phyloP scores from a whole-genome alignment of 2,329 filamentous ascomycete species.

The Trichothecium sympodiale region DNA sequence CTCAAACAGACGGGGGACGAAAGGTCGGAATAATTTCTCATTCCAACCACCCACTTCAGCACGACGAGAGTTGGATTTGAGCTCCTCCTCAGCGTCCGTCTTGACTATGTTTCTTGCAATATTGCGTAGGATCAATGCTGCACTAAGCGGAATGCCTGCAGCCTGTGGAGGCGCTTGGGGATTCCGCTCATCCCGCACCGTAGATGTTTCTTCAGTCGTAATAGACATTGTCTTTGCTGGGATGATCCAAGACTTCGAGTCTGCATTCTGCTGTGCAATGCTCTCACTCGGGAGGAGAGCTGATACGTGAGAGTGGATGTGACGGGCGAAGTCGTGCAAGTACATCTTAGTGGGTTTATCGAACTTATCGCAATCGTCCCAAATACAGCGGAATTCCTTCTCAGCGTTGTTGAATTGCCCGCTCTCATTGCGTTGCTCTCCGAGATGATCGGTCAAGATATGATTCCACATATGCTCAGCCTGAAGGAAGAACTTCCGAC shows the following conservation, averaged over 20 bases:
- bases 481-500: slow-evolving; percentile 50
- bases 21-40: slow-evolving; percentile 54
- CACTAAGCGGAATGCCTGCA: slow-evolving; percentile 68
- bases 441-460: slow-evolving; percentile 53
- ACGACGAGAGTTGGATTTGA: slow-evolving; percentile 34
- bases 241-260: slow-evolving; percentile 31
- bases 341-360: slow-evolving; percentile 29
- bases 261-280: slow-evolving; percentile 5
- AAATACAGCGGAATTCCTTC: slow-evolving; percentile 49
- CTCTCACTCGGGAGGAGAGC: slow-evolving; percentile 16
- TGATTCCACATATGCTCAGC: slow-evolving; percentile 62
- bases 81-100: slow-evolving; percentile 45
- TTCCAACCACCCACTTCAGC: slow-evolving; percentile 49
- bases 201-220: slow-evolving; percentile 44
- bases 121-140: slow-evolving; percentile 67
- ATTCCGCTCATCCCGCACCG: slow-evolving; percentile 45
- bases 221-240: slow-evolving; percentile 45
- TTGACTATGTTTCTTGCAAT: slow-evolving; percentile 58
- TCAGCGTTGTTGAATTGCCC: slow-evolving; percentile 47
- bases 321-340: slow-evolving; percentile 44
- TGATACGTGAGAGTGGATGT: slow-evolving; percentile 60
- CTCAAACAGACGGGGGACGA: slow-evolving; percentile 54
- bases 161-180: slow-evolving; percentile 50
- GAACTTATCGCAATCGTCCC: slow-evolving; percentile 55
- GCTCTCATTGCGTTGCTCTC: slow-evolving; percentile 39